These are phyloP conservation scores for Prillingera fragicola DNA, from an alignment of 1,284 basidiomycete species.

Conservation along the genomic window DNA sequence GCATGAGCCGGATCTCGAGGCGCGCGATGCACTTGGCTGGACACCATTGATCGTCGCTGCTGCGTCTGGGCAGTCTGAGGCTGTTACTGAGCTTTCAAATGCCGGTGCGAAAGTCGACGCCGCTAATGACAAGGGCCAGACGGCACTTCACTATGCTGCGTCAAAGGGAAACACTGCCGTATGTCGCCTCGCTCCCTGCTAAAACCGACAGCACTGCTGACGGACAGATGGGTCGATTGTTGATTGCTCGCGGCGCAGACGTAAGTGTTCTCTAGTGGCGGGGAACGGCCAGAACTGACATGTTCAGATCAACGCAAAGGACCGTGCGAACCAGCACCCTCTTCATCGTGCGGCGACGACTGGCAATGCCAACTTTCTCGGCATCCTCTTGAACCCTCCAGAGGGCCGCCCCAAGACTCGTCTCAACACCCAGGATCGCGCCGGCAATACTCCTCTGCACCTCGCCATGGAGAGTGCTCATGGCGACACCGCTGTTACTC, in stretches of 20 bases:
- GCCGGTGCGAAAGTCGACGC: conserved; percentile 78
- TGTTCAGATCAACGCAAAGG: conserved; percentile 79
- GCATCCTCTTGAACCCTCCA: conserved; percentile 68
- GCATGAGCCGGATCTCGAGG: conserved; percentile 63
- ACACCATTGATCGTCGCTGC: conserved; percentile 76
- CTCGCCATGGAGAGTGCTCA: conserved; percentile 91
- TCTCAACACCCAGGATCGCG: conserved; percentile 76
- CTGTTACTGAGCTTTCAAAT: conserved; percentile 73
- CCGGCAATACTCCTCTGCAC: conserved; percentile 90
- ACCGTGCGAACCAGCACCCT: conserved; percentile 82
- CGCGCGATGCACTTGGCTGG: conserved; percentile 70
- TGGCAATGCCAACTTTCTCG: conserved; percentile 78
- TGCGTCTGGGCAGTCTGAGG: conserved; percentile 60
- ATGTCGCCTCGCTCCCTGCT: conserved; percentile 12
- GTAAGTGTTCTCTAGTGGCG: conserved; percentile 49
- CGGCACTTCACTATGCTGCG: conserved; percentile 88
- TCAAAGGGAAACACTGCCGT: conserved; percentile 86
- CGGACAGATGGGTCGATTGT: conserved; percentile 70
- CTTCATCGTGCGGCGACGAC: conserved; percentile 92
- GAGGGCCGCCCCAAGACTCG: conserved; percentile 70
- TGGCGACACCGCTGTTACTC: conserved; percentile 75
- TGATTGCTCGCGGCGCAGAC: conserved; percentile 81
- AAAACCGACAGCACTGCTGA: conserved; percentile 35
- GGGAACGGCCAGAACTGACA: neutral
- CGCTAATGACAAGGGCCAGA: conserved; percentile 78